Evolutionary conservation across 1,284 basidiomycete genomes (phyloP).

Genomic region (Leccinum laetum): DNA sequence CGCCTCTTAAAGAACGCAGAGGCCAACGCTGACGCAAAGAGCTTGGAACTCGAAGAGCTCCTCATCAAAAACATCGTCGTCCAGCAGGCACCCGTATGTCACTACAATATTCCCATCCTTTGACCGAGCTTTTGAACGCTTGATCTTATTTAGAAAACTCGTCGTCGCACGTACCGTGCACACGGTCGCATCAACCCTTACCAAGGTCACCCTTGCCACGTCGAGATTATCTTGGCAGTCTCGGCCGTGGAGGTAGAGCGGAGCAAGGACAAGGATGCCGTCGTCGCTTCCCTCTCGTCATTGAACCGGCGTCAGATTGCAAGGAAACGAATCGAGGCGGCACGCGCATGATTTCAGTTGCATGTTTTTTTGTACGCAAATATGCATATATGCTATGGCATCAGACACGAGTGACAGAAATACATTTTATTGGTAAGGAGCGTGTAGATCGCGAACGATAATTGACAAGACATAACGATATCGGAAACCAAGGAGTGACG

Average conservation of each 20-base stretch:
- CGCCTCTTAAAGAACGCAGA: constrained; percentile 99
- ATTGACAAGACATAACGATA: neutral
- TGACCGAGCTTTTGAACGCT: neutral
- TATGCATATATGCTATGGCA: constrained; percentile 34
- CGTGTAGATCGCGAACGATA: constrained; percentile 3
- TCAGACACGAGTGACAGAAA: neutral
- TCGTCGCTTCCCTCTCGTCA: constrained; percentile 51
- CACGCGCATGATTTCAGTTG: constrained; percentile 39
- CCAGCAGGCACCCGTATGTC: constrained; percentile 92
- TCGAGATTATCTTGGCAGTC: constrained; percentile 90
- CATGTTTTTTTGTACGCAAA: constrained; percentile 30
- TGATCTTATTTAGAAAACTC: constrained; percentile 78
- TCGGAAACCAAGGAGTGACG: constrained; percentile 9
- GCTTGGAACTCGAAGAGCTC: constrained; percentile 91
- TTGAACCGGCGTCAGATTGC: constrained; percentile 83
- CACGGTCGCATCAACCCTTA: constrained; percentile 94
- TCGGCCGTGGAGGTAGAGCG: constrained; percentile 85
- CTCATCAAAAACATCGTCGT: constrained; percentile 97
- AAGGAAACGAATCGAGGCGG: constrained; percentile 81
- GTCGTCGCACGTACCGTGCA: constrained; percentile 99
- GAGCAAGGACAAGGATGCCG: constrained; percentile 78
- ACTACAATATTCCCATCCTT: neutral
- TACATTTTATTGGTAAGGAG: constrained; percentile 12
- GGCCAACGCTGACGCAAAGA: constrained; percentile 99
- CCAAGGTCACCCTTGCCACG: constrained; percentile 93